Conservation (phyloP, 1,284 basidiomycete species). For the Irpex lacteus region DNA sequence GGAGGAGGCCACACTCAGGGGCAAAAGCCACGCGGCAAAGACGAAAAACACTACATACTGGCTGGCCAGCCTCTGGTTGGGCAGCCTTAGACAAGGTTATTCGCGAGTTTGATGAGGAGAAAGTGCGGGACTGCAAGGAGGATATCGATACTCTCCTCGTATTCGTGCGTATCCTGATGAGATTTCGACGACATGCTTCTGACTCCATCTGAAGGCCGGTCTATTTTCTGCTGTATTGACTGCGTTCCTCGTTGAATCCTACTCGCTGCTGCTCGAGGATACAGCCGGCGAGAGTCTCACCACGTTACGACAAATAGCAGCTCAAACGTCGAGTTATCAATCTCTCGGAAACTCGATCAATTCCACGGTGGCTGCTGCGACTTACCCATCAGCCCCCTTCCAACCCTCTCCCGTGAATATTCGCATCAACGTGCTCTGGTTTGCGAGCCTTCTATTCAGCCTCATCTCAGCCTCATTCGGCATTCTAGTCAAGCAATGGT, state of each 20-base stretch:
- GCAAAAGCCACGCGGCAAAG: neutral
- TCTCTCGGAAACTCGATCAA: neutral
- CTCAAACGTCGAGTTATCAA: neutral
- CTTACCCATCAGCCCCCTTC: neutral
- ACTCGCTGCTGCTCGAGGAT: neutral
- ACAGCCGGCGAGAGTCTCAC: neutral
- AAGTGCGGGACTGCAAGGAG: neutral
- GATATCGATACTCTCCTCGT: slow-evolving; percentile 9
- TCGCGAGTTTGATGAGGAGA: neutral
- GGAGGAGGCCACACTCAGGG: neutral
- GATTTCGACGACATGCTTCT: too few species aligned
- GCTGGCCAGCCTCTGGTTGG: slow-evolving; percentile 3
- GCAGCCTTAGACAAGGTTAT: neutral
- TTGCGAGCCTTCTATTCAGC: slow-evolving; percentile 9
- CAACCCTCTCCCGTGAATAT: neutral
- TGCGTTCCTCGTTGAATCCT: slow-evolving; percentile 1
- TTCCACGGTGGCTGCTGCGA: neutral
- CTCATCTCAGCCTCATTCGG: slow-evolving; percentile 8
- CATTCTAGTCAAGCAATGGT: slow-evolving; percentile 11
- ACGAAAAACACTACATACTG: neutral
- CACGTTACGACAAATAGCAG: neutral
- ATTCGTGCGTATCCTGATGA: slow-evolving; percentile 1
- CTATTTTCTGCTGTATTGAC: slow-evolving; percentile 4
- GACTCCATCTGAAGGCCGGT: neutral
- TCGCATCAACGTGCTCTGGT: slow-evolving; percentile 13